phyloP scores from a whole-genome alignment of 805 yeast species.

The Starmerella cellae region DNA sequence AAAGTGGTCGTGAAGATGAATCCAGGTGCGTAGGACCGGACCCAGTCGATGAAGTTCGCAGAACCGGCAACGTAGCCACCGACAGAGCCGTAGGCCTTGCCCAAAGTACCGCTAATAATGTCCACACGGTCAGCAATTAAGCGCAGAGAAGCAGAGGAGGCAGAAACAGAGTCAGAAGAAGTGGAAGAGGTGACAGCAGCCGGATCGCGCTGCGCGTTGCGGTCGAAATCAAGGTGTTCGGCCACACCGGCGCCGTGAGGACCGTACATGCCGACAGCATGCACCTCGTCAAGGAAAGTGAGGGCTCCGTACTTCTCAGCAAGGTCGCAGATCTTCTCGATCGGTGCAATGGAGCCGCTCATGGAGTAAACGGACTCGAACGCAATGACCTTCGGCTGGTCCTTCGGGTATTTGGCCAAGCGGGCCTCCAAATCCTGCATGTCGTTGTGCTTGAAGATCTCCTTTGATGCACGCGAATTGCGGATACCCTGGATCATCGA shows the following conservation, averaged over 20 bases:
- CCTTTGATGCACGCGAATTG: slow-evolving; percentile 78
- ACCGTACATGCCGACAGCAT: slow-evolving; percentile 97
- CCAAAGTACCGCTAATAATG: slow-evolving; percentile 93
- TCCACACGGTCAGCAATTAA: slow-evolving; percentile 74
- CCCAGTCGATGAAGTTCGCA: slow-evolving; percentile 75
- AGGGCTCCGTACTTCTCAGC: slow-evolving; percentile 97
- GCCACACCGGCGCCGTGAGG: slow-evolving; percentile 99
- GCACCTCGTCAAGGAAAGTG: slow-evolving; percentile 95
- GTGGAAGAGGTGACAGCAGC: too few species aligned
- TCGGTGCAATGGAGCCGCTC: slow-evolving; percentile 97
- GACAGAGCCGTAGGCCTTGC: slow-evolving; percentile 92
- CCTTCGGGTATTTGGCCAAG: slow-evolving; percentile 66
- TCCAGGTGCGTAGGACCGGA: slow-evolving; percentile 93
- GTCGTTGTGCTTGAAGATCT: slow-evolving; percentile 84
- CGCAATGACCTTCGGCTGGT: slow-evolving; percentile 89
- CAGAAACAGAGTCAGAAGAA: not conserved
- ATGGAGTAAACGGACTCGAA: slow-evolving; percentile 95
- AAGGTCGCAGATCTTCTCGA: slow-evolving; percentile 79
- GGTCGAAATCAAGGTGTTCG: slow-evolving; percentile 83
- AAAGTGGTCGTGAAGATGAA: slow-evolving; percentile 92
- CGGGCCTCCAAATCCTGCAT: slow-evolving; percentile 66
- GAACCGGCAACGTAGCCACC: slow-evolving; percentile 97
- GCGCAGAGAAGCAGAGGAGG: not conserved
- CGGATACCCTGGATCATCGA: slow-evolving; percentile 94
- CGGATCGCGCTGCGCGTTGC: slow-evolving; percentile 39